Evolutionary conservation across 2,329 filamentous ascomycete genomes (phyloP), one percentile per base, ranked within the genome.

Genomic region (Penicillium sclerotigenum): DNA sequence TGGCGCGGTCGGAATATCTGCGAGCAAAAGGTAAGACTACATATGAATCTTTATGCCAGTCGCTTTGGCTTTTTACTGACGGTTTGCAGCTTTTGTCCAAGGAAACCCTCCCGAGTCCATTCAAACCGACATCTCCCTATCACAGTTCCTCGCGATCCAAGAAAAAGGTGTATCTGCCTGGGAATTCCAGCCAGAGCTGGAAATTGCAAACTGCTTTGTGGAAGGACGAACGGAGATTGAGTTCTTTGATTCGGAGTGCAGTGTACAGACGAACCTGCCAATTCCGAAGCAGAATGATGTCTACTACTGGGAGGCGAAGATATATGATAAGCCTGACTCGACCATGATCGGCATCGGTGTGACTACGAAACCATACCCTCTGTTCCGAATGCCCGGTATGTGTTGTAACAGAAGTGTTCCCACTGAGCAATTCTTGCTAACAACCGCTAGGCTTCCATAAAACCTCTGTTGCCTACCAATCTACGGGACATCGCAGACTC

Each of bases 161-260:
- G 94, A 99, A 79, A 99, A 99, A 75, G 94, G 94, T 48, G 93
- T 99, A n/a, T 96, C 94, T 5, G 94, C 94, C 7, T 99, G 94
- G 94, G 94, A 99, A 74, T 99, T 99, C 69, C 94, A 97, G 74
- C 94, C 94, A n/a, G 94, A 99, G 74, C 79, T 97, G 34, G 94
- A 99, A 75, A 97, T 97, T 65, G 94, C 94, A 64, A 97, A 97
- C 75, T 99, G 94, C 75, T 99, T 99, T 71, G 94, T 99, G 61
- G 93, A 99, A 76, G 93, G 80, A 38, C 86, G 94, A 63, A 99
- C 94, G 11, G 94, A 99, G 74, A 96, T 99, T 61, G 94, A 99
- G 73, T 99, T 99, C 77, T 99, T 96, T 71, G 94, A 99, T 75
- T 94, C 91, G 2, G 94, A 96, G 73, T 97, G 93, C 78, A 96